Base-by-base conservation (phyloP, 192 early-diverging fungal species). In the Backusella psychrophila region DNA sequence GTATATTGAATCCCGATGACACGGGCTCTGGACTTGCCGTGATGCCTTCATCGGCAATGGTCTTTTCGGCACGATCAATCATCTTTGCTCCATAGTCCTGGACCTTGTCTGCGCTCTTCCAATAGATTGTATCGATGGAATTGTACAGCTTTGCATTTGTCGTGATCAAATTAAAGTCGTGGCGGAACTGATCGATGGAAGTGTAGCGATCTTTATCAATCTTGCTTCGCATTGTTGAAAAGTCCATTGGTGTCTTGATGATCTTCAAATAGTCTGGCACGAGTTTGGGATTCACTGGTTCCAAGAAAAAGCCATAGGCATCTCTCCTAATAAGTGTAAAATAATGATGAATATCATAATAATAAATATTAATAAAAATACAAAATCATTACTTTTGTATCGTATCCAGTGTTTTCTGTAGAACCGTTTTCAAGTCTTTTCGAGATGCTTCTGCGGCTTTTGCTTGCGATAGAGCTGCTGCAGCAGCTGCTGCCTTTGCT, bases 171-270 rank as follows among this genome's bases (percentile, higher is more conserved):
- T 85, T 74, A 72, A 98, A 92, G 75, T 98, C 97, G 5, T 74
- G 69, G 72, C 90, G 79, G 82, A 98, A 96, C 29, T 91, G 87
- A 38, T 86, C 88, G 34, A 92, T 90, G 34, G 85, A 78, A 12
- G 65, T 80, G 78, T 98, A 98, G 75, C 80, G 74, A 11, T 85
- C 80, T 1, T 82, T 74, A 7, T 76, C 65, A 4, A 96, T 83
- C 77, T 96, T 97, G 46, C 86, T 77, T 71, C 88, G 84, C 92
- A 98, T 96, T 5, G 96, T 96, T 11, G 91, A 92, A 74, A 98
- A 88, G 74, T 98, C 96, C 96, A 98, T 98, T 9, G 96, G 96
- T 12, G 86, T 75, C 53, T 89, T 91, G 69, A 98, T 92, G 2
- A 96, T 88, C 6, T 79, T 84, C 6, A 92, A 80, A 81, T 98